Evolutionary conservation across 768 basidiomycete species (phyloP).

Genomic region (Pleurotus cornucopiae): DNA sequence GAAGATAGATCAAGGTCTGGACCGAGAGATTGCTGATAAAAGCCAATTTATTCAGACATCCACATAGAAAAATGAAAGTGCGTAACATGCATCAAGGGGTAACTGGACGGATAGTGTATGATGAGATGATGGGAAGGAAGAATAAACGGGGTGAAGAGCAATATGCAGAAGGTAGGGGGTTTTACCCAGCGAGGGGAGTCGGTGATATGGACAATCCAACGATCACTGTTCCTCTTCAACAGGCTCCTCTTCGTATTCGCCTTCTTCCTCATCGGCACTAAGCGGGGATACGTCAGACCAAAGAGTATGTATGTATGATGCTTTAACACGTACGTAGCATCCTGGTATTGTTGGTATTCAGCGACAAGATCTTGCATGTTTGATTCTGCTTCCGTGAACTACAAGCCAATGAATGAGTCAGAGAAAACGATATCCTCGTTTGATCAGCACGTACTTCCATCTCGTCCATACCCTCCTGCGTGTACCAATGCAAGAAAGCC

Average conservation of each 20-base stretch:
- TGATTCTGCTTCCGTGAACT: conserved; percentile 97
- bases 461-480: conserved; percentile 99
- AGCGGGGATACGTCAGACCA: conserved; percentile 7
- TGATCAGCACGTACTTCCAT: conserved; percentile 62
- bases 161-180: conserved; percentile 8
- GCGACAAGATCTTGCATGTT: conserved; percentile 99
- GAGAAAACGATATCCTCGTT: background rate
- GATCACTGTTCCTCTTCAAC: conserved; percentile 55
- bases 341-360: conserved; percentile 96
- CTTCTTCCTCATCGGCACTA: conserved; percentile 69
- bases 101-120: conserved; percentile 20
- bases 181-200: conserved; percentile 3
- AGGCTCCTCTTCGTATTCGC: conserved; percentile 82
- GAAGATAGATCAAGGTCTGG: too few relatives aligned
- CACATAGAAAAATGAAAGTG: conserved; percentile 24
- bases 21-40: background rate
- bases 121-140: conserved; percentile 11
- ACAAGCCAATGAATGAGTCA: conserved; percentile 8
- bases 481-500: conserved; percentile 99
- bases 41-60: conserved; percentile 26
- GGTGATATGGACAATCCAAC: conserved; percentile 10
- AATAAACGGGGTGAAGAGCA: conserved; percentile 13
- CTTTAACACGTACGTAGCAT: conserved; percentile 69
- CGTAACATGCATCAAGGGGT: conserved; percentile 29
- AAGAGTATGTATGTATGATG: background rate